These are phyloP conservation scores for Backusella macrospora DNA, from an alignment of 192 early-diverging fungal species.

Conservation along the genomic window DNA sequence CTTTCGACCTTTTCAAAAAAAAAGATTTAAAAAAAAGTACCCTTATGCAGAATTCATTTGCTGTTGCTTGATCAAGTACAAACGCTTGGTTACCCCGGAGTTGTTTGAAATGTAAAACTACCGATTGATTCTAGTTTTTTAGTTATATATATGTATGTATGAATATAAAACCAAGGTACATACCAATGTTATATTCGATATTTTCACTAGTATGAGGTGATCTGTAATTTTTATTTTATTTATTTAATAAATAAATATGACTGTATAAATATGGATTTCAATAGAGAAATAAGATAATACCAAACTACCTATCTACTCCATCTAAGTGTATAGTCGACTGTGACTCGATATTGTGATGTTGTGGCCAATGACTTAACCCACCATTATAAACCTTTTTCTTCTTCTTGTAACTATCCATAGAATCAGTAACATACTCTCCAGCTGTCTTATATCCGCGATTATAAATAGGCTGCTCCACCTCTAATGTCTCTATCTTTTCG, in stretches of 20 bases:
- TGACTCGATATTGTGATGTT: background rate
- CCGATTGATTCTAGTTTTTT: background rate
- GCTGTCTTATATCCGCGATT: background rate
- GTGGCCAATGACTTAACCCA: background rate
- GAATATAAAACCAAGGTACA: background rate
- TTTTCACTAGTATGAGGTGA: background rate
- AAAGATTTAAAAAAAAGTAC: conserved; percentile 11
- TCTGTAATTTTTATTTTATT: background rate
- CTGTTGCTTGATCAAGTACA: conserved; percentile 32
- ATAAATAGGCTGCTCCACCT: background rate
- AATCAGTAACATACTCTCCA: background rate
- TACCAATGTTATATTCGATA: background rate
- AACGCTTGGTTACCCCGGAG: conserved; percentile 37
- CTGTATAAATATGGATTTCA: background rate
- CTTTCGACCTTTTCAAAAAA: background rate
- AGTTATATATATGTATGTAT: background rate
- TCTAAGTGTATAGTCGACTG: background rate
- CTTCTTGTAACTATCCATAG: background rate
- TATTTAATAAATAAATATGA: background rate
- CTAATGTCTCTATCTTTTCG: background rate
- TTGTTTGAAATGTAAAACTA: conserved; percentile 40
- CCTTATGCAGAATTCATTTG: conserved; percentile 29
- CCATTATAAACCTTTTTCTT: background rate
- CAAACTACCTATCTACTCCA: background rate
- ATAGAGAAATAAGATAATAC: background rate